Evolutionary conservation across 805 yeast genomes (phyloP), one percentile per base, ranked within the genome.

Genomic region (Metschnikowia drakensbergensis): DNA sequence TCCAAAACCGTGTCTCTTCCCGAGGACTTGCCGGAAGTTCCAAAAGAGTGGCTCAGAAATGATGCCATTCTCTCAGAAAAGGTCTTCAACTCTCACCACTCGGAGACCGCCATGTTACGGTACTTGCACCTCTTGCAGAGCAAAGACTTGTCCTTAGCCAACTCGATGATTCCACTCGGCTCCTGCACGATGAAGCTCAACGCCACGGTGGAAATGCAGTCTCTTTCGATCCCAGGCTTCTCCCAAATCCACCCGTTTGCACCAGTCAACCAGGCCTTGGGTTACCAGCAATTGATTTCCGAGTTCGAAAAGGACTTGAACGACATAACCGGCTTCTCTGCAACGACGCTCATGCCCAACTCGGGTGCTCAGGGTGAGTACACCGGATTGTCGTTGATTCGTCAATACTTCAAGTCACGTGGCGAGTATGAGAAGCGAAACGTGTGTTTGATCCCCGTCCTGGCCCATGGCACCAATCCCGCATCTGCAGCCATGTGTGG

Each of bases 281-380:
- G 99, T 34, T 94, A 92, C 68, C 65, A 77, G 55, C 85, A 86
- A 63, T 69, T 94, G 51, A 81, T 91, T 44, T 62, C 68, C 23
- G 96, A 88, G 62, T 79, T 94, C 31, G 96, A 88, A 66, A 71
- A 75, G 33, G 98, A 94, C 67, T 75, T 94, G 57, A 87, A 91
- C 48, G 88, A 86, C 54, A 91, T 94, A 54, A 92, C 99, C 8
- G 98, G 98, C 0, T 89, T 94, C 61, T 88, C 83, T 52, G 92
- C 88, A 36, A 85, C 96, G 22, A 87, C 97, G 2, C 72, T 88
- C 51, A 95, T 89, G 84, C 99, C 99, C 54, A 94, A 94, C 66
- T 88, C 97, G 35, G 99, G 99, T 57, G 98, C 99, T 35, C 97
- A 92, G 69, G 99, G 99, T 68, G 99, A 94, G 69, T 94, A 86